Percentiles rank a stretch among this genome's conserved stretches.
phyloP scores from a whole-genome alignment of 495 filamentous ascomycete genomes.

The Trichocladium antarcticum region DNA sequence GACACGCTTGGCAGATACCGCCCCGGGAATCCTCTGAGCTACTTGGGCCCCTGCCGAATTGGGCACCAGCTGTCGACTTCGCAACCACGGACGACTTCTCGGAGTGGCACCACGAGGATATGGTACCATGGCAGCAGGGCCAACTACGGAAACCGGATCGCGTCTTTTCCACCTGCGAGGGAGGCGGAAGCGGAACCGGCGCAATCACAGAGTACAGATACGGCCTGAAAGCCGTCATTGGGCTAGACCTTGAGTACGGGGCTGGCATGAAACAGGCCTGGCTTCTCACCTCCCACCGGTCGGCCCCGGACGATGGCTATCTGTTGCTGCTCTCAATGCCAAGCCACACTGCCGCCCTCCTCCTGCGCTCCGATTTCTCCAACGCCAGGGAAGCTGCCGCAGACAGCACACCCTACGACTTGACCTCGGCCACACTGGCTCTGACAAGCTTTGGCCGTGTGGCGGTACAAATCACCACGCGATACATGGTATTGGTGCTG shows the following conservation, averaged over 20 bases:
- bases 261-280: constrained; percentile 35
- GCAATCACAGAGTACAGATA: constrained; percentile 59
- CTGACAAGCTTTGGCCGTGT: constrained; percentile 25
- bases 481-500: constrained; percentile 31
- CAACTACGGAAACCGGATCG: constrained; percentile 31
- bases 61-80: constrained; percentile 71
- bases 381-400: constrained; percentile 24
- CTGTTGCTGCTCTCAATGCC: constrained; percentile 42
- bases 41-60: constrained; percentile 52
- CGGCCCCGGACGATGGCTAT: constrained; percentile 16
- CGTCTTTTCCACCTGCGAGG: constrained; percentile 49
- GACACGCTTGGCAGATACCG: constrained; percentile 22
- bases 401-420: constrained; percentile 39
- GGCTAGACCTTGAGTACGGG: constrained; percentile 40
- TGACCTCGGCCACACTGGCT: constrained; percentile 46
- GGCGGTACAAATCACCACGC: constrained; percentile 49
- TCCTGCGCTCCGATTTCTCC: constrained; percentile 30
- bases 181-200: constrained; percentile 43
- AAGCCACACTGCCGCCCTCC: constrained; percentile 31
- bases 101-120: constrained; percentile 13
- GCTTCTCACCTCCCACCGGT: constrained; percentile 27
- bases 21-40: constrained; percentile 37
- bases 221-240: constrained; percentile 58
- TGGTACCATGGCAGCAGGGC: constrained; percentile 11
- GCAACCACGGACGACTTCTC: constrained; percentile 34